phyloP scores from a whole-genome alignment of 2,329 filamentous ascomycete genomes.

The Venturia aucupariae region DNA sequence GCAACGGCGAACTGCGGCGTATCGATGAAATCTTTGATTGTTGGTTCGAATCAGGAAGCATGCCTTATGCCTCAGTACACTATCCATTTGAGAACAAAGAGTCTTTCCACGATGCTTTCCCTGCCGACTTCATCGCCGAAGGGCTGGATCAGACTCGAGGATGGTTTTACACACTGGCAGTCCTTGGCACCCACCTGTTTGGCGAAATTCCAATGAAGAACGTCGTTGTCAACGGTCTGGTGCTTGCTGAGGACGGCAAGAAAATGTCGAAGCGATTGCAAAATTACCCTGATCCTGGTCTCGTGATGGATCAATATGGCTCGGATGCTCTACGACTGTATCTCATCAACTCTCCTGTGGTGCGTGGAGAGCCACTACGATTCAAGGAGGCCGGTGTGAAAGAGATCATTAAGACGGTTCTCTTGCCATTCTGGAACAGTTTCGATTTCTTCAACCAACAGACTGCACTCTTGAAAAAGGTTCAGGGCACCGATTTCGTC shows the following conservation, averaged over 20 bases:
- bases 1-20: slow-evolving; percentile 72
- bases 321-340: slow-evolving; percentile 91
- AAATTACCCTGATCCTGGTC: slow-evolving; percentile 82
- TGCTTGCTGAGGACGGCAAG: slow-evolving; percentile 88
- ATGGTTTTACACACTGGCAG: slow-evolving; percentile 92
- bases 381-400: slow-evolving; percentile 92
- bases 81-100: slow-evolving; percentile 88
- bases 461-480: slow-evolving; percentile 77
- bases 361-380: slow-evolving; percentile 77
- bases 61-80: slow-evolving; percentile 87
- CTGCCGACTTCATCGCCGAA: slow-evolving; percentile 90
- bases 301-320: slow-evolving; percentile 80
- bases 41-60: slow-evolving; percentile 93
- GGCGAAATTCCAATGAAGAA: slow-evolving; percentile 83
- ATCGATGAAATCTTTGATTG: slow-evolving; percentile 91
- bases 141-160: slow-evolving; percentile 88
- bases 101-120: slow-evolving; percentile 70
- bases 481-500: slow-evolving; percentile 63
- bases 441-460: slow-evolving; percentile 96
- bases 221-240: slow-evolving; percentile 92
- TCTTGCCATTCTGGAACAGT: slow-evolving; percentile 89
- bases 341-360: slow-evolving; percentile 92
- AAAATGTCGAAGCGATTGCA: slow-evolving; percentile 98
- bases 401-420: slow-evolving; percentile 85
- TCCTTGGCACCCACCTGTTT: slow-evolving; percentile 81